These are phyloP conservation scores for Hericium rajendrae DNA, from an alignment of 768 basidiomycete genomes.

Conservation along the genomic window DNA sequence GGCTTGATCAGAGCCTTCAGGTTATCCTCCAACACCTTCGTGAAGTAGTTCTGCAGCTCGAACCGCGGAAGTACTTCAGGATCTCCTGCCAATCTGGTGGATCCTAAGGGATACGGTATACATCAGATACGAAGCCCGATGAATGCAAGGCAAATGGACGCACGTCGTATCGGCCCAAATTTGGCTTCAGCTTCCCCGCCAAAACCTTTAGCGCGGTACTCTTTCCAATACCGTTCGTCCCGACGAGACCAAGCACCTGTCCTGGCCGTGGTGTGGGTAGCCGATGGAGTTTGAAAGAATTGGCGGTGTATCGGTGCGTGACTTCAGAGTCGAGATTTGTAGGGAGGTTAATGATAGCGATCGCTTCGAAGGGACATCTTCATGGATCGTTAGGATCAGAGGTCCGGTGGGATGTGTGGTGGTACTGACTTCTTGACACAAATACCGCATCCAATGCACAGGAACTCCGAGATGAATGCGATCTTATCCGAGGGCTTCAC, in stretches of 20 bases:
- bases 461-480: constrained; percentile 96
- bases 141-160: constrained; percentile 18
- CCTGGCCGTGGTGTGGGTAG: constrained; percentile 95
- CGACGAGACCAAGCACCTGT: constrained; percentile 96
- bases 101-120: constrained; percentile 39
- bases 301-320: constrained; percentile 96
- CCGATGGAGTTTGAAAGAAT: constrained; percentile 97
- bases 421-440: constrained; percentile 91
- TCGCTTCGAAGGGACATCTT: constrained; percentile 98
- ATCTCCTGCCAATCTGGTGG: constrained; percentile 99
- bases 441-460: constrained; percentile 99
- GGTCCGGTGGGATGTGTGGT: not conserved
- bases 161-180: constrained; percentile 93
- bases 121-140: too few relatives aligned
- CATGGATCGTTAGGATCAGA: not conserved
- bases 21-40: constrained; percentile 97
- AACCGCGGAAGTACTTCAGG: constrained; percentile 95
- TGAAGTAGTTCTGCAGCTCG: constrained; percentile 98
- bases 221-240: constrained; percentile 99
- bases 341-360: constrained; percentile 96
- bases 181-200: constrained; percentile 95
- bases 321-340: constrained; percentile 95
- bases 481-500: constrained; percentile 95
- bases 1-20: constrained; percentile 98
- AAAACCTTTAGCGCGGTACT: constrained; percentile 95